Base-by-base conservation (phyloP, 2,329 filamentous ascomycete species). In the Aspergillus persii region DNA sequence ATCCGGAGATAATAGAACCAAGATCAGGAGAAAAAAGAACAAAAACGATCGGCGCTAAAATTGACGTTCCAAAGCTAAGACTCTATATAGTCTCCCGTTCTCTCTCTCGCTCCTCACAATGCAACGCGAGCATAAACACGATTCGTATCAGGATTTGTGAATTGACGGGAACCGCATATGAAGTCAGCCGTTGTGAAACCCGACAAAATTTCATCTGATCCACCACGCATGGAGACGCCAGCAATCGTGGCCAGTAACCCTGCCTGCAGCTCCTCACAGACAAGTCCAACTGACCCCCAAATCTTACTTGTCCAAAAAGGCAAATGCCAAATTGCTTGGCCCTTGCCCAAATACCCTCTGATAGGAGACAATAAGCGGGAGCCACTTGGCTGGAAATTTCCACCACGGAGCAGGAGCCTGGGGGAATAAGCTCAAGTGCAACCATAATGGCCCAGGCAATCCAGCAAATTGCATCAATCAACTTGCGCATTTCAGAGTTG, bases 181-280 rank as follows among this genome's bases (percentile, higher is more conserved):
- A 68, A 67, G 69, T 73, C 71, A 74, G 72, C 72, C 71, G 71
- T 70, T 73, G 72, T 74, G 72, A 69, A 72, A 74, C 72, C 68
- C 61, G 67, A 62, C 64, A 60, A 41, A 41, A 64, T 66, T 67
- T 59, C 70, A 67, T 73, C 69, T 74, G 72, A 73, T 74, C 69
- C 69, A 69, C 68, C 67, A 64, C 60, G 68, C 68, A 71, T 69
- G 63, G 62, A 63, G 63, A 54, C 57, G 46, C 58, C 57, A 62
- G 59, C 59, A 54, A 59, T 53, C 54, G 55, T 50, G 31, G 47
- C 56, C 61, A 51, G 31, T 57, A 54, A 41, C 50, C 54, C 48
- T 46, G 56, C 50, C 53, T 59, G 50, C 55, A 59, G 53, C 39
- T 53, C 55, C 51, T 55, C 57, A 52, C 56, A 57, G 60, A 47